Conservation (phyloP, 2,329 filamentous ascomycete genomes). For the Colletotrichum ledebouriae region DNA sequence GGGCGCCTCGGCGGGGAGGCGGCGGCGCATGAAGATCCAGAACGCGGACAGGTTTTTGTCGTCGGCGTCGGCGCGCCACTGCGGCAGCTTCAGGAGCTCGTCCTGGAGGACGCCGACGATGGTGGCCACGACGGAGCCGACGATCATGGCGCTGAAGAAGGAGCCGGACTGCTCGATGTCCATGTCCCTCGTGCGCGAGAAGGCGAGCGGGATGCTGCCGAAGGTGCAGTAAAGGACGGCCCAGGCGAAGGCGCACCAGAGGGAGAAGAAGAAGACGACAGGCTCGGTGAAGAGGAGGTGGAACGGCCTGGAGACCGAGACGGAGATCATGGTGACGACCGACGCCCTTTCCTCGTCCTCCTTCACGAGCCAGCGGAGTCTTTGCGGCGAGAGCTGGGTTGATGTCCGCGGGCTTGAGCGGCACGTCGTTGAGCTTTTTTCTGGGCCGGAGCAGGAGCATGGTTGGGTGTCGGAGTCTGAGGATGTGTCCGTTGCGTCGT, state of each 20-base stretch:
- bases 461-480: constrained; percentile 28
- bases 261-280: constrained; percentile 86
- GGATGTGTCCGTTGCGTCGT: constrained; percentile 19
- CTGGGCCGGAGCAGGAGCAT: constrained; percentile 15
- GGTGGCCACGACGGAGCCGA: constrained; percentile 76
- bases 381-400: constrained; percentile 45
- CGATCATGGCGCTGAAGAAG: constrained; percentile 72
- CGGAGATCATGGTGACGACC: constrained; percentile 76
- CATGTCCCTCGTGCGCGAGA: constrained; percentile 76
- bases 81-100: constrained; percentile 65
- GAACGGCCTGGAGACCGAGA: constrained; percentile 84
- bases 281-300: constrained; percentile 81
- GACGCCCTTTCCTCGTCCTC: constrained; percentile 82
- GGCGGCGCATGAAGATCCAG: constrained; percentile 61
- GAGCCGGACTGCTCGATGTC: constrained; percentile 74
- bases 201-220: constrained; percentile 83
- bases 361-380: constrained; percentile 84
- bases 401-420: constrained; percentile 21
- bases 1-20: constrained; percentile 68
- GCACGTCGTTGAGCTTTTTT: constrained; percentile 23
- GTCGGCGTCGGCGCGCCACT: constrained; percentile 49
- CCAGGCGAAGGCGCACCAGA: constrained; percentile 94
- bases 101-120: constrained; percentile 80
- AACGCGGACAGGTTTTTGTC: constrained; percentile 48
- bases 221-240: constrained; percentile 90